Percentiles rank a stretch among this genome's conserved stretches.
Evolutionary conservation across 73 alveolate species (phyloP).

Genomic region (Tetrahymena thermophila): DNA sequence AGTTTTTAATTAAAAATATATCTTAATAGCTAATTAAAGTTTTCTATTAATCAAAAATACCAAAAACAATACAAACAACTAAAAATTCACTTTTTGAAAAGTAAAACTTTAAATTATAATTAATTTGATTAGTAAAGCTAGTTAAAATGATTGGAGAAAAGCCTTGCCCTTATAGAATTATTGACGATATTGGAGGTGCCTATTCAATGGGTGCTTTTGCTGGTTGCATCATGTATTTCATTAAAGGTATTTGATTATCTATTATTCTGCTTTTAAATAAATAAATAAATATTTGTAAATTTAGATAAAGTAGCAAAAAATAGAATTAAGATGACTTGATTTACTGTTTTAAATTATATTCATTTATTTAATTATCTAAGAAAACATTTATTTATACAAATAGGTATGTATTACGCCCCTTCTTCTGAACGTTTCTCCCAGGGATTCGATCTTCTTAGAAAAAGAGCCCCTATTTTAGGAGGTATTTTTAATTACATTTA

Average conservation of each 20-base stretch:
- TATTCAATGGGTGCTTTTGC: slow-evolving; percentile 67
- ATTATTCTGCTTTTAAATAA: too few species aligned
- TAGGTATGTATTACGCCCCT: slow-evolving; percentile 65
- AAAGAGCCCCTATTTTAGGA: slow-evolving; percentile 78
- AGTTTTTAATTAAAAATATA: neutral
- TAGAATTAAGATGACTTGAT: neutral
- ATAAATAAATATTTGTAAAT: too few species aligned
- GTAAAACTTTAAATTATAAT: neutral
- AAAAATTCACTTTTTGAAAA: neutral
- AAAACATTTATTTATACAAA: neutral
- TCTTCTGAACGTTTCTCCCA: slow-evolving; percentile 53
- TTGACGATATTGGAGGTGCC: slow-evolving; percentile 79
- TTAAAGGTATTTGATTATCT: slow-evolving; percentile 29
- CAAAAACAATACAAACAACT: neutral
- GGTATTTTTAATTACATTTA: slow-evolving; percentile 28
- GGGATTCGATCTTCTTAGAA: slow-evolving; percentile 64
- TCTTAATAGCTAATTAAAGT: neutral
- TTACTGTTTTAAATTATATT: too few species aligned
- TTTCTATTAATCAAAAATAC: neutral
- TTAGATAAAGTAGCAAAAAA: too few species aligned
- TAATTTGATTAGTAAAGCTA: slow-evolving; percentile 9
- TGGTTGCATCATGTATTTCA: slow-evolving; percentile 60
- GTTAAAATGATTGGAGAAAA: slow-evolving; percentile 42
- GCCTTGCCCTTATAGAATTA: slow-evolving; percentile 79
- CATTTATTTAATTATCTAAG: neutral